Base-by-base conservation (phyloP, 2,329 filamentous ascomycete genomes). In the Chalaropsis ovoidea region DNA sequence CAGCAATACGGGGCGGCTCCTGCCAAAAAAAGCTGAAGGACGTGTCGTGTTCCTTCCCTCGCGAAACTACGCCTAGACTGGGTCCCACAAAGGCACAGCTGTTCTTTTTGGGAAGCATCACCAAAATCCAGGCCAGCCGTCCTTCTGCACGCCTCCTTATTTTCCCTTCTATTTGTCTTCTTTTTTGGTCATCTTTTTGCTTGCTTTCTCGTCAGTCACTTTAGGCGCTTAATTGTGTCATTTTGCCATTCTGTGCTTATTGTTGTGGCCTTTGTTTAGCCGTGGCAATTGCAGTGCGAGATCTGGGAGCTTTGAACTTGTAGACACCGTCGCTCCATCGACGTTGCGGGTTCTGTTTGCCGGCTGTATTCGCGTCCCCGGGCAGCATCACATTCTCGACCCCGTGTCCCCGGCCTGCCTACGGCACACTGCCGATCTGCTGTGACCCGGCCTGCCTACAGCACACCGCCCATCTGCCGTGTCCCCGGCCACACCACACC, bases 81-180 rank as follows among this genome's bases (percentile, higher is more conserved):
- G 27, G 60, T 39, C 24, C 65, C 42, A 62, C 17, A 67, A 67
- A 67, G 65, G 65, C 65, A 64, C 31, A 67, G 61, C 65, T 67
- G 65, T 67, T 47, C 42, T 63, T 63, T 62, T 63, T 41, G 31
- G 61, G 31, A 22, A n/a, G 39, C 63, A 64, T 58, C 52, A 22
- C 63, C 47, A 47, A 22, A 31, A 27, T 42, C 15, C 13, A 58
- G 10, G 15, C 10, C 24, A 31, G 54, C 54, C 31, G 31, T 58
- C 15, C 52, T 45, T 64, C 54, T 58, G 15, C 19, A 22, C 15
- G 42, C 11, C 52, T 58, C 56, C 52, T 64, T 47, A 11, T 47
- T 60, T 54, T 35, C 17, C 19, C 22, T 56, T 19, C 15, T 58
- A 31, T 22, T 56, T 35, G 8, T 43, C 17, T 64, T 31, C n/a